These are phyloP conservation scores for Anthoceros angustus DNA, from an alignment of 225 moss, liverwort and hornwort genomes.

Conservation along the genomic window DNA sequence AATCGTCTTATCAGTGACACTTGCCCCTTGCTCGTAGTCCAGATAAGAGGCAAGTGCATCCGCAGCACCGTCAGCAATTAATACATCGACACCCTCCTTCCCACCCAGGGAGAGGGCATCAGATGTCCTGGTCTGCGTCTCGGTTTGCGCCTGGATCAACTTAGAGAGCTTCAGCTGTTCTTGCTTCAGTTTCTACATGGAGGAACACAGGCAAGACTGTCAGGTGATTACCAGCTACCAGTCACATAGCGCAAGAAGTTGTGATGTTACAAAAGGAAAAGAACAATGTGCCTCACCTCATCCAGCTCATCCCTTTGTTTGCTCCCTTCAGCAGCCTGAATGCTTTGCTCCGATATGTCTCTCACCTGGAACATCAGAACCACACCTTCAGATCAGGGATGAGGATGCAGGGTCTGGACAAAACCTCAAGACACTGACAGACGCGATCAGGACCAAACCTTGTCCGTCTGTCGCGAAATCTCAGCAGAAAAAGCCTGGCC, in stretches of 20 bases:
- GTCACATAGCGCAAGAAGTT: background rate
- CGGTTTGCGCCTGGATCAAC: constrained; percentile 28
- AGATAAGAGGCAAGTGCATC: constrained; percentile 71
- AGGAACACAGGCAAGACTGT: constrained; percentile 3
- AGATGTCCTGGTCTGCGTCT: constrained; percentile 19
- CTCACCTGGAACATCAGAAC: constrained; percentile 38
- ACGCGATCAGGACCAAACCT: background rate
- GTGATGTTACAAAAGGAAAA: background rate
- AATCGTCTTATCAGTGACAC: constrained; percentile 67
- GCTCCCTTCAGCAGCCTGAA: constrained; percentile 31
- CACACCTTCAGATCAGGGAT: constrained; percentile 7
- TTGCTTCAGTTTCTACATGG: constrained; percentile 58
- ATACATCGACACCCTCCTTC: constrained; percentile 38
- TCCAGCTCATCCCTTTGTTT: constrained; percentile 46
- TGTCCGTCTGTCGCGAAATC: background rate
- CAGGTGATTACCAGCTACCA: background rate
- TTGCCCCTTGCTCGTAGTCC: constrained; percentile 41
- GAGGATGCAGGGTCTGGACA: background rate
- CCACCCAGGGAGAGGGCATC: constrained; percentile 42
- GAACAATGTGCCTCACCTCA: constrained; percentile 32
- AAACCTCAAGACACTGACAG: background rate
- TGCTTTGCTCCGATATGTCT: constrained; percentile 25
- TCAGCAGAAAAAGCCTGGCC: background rate
- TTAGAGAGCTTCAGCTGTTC: constrained; percentile 56
- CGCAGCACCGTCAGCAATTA: constrained; percentile 37